Evolutionary conservation across 2,329 filamentous ascomycete genomes (phyloP).

Genomic region (Balansia obtecta): DNA sequence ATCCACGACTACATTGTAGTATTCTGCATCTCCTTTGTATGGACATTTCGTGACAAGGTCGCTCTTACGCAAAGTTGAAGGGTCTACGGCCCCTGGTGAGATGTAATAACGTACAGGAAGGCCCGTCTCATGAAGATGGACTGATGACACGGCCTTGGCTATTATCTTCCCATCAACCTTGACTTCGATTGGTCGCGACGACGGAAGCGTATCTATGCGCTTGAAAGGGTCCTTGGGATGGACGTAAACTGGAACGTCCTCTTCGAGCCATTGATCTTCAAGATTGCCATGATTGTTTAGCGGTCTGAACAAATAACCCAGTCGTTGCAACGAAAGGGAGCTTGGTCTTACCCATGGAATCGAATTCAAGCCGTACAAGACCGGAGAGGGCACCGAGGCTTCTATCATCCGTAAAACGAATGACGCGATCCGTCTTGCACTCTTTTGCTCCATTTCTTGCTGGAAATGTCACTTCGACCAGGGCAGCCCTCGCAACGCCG

Average conservation of each 20-base stretch:
- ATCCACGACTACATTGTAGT: conserved; percentile 41
- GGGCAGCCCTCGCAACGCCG: conserved; percentile 14
- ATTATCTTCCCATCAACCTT: conserved; percentile 32
- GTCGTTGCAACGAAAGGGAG: too few relatives aligned
- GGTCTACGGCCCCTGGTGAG: conserved; percentile 36
- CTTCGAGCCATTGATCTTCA: conserved; percentile 34
- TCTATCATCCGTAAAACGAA: conserved; percentile 27
- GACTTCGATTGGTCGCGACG: conserved; percentile 39
- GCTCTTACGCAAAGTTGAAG: conserved; percentile 33
- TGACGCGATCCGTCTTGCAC: conserved; percentile 19
- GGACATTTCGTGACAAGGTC: conserved; percentile 45
- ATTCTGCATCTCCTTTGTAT: conserved; percentile 55
- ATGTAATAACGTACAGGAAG: conserved; percentile 48
- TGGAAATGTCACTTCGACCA: conserved; percentile 20
- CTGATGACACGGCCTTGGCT: conserved; percentile 29
- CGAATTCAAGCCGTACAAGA: conserved; percentile 22
- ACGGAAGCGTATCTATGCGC: conserved; percentile 47
- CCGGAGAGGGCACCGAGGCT: conserved; percentile 21
- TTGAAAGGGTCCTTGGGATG: conserved; percentile 59
- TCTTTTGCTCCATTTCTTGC: conserved; percentile 13
- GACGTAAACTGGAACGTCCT: conserved; percentile 44
- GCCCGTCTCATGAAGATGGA: conserved; percentile 49
- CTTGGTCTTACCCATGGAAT: conserved; percentile 18
- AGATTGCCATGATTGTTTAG: neutral
- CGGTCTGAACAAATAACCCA: neutral